These are phyloP conservation scores for Neonectria punicea DNA, from an alignment of 2,329 filamentous ascomycete species.

Conservation along the genomic window DNA sequence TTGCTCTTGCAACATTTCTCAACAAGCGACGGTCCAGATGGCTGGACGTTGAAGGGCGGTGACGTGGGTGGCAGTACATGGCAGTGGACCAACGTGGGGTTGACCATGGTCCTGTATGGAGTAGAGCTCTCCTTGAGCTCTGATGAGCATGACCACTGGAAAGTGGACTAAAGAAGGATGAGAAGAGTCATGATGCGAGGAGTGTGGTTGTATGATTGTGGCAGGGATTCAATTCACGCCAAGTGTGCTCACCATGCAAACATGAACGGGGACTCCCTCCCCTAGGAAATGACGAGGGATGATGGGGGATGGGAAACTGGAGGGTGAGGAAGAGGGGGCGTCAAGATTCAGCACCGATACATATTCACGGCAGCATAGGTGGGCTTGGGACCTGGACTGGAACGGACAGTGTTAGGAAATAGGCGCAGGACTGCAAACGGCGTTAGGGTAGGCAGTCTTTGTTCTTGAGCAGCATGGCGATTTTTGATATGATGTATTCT, in stretches of 20 bases:
- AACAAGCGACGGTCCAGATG: slow-evolving; percentile 73
- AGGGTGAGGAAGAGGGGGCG: slow-evolving; percentile 22
- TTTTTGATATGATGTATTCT: slow-evolving; percentile 43
- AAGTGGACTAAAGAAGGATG: slow-evolving; percentile 75
- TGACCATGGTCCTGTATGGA: slow-evolving; percentile 90
- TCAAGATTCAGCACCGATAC: slow-evolving; percentile 30
- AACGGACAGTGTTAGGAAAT: slow-evolving; percentile 34
- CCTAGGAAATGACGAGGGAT: slow-evolving; percentile 4
- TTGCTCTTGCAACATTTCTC: slow-evolving; percentile 95
- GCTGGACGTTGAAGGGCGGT: slow-evolving; percentile 88
- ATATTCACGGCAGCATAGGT: slow-evolving; percentile 34
- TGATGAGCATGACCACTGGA: slow-evolving; percentile 93
- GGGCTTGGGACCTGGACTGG: slow-evolving; percentile 37
- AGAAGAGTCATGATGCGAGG: not conserved
- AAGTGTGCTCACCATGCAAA: slow-evolving; percentile 21
- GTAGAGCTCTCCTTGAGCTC: slow-evolving; percentile 89
- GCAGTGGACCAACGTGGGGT: slow-evolving; percentile 92
- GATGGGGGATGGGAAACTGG: not conserved
- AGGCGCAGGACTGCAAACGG: slow-evolving; percentile 41
- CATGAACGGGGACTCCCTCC: slow-evolving; percentile 17
- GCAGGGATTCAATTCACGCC: slow-evolving; percentile 9
- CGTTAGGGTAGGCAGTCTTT: slow-evolving; percentile 46
- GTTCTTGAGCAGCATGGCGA: slow-evolving; percentile 49
- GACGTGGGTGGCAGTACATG: slow-evolving; percentile 85
- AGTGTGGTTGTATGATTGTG: not conserved